A percentile compares a stretch with the other conserved stretches of the same genome.
Conservation (phyloP, 345 rosid genomes). For the Nephelium lappaceum region DNA sequence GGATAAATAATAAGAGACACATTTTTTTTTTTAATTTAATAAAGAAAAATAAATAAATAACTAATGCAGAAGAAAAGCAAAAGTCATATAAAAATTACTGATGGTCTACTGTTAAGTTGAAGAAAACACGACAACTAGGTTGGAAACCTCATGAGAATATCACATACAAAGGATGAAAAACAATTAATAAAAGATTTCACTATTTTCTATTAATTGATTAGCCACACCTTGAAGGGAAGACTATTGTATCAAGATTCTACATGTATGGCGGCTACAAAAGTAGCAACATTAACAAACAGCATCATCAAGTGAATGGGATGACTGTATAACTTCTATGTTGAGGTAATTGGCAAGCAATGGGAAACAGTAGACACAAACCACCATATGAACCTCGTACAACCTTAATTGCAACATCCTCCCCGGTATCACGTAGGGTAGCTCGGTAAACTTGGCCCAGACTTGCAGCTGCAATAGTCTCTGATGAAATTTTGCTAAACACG, state of each 20-base stretch:
- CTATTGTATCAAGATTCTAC: not conserved
- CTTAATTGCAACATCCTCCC: constrained; percentile 98
- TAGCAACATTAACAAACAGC: not conserved
- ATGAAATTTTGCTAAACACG: constrained; percentile 80
- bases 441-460: constrained; percentile 97
- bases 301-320: not conserved
- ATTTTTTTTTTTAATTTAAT: not conserved
- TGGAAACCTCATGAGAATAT: not conserved
- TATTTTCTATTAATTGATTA: not conserved
- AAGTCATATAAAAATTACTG: not conserved
- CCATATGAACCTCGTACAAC: constrained; percentile 40
- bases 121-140: not conserved
- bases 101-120: not conserved
- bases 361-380: constrained; percentile 10
- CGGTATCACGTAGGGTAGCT: constrained; percentile 83
- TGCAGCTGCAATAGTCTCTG: constrained; percentile 92
- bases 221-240: not conserved
- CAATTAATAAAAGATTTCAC: not conserved
- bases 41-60: not conserved
- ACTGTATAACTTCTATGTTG: not conserved
- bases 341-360: constrained; percentile 1
- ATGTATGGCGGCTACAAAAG: not conserved
- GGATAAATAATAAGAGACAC: not conserved
- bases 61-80: constrained; percentile 1
- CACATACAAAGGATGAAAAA: not conserved